Evolutionary conservation across 2,329 filamentous ascomycete species (phyloP), one percentile per base, ranked within the genome.

Genomic region (Phialophora verrucosa): DNA sequence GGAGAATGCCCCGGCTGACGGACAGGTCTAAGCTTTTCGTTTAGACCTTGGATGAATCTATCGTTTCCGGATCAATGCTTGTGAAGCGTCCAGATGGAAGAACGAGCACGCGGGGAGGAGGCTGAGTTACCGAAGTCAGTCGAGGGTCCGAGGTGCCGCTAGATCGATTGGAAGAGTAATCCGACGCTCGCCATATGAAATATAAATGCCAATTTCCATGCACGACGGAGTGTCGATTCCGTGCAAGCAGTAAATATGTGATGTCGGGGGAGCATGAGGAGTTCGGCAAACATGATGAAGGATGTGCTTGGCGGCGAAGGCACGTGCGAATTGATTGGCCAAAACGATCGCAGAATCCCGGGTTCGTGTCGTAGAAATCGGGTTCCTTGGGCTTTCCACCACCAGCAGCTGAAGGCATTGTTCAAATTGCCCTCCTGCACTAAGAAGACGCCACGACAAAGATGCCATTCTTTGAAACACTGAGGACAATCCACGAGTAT

Each of bases 401-500:
- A 42, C 38, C n/a, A 42, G 14, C 38, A 44, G 17, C 11, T 35
- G 32, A 10, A 35, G 10, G 10, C 4, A 1, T 44, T 44, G 14
- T 44, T 20, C 38, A 7, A 7, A n/a, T 44, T 8, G 17, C 4
- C 38, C 35, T 20, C 6, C 38, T 20, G 38, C 7, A 44, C 17
- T 1, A 42, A 14, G 3, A 17, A 42, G 14, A 11, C 2, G 38
- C 17, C 38, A 44, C 38, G 38, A 7, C 5, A 44, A 44, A n/a
- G 17, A 44, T 44, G 38, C 38, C 38, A 1, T 44, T 44, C 17
- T 44, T 44, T 44, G 38, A 44, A 44, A 44, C 38, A n/a, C 6
- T 44, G 17, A n/a, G 38, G 17, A 11, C 38, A 8, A 44, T 62
- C 14, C 60, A 62, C 50, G 29, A 44, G 17, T 56, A 55, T 27